phyloP scores from a whole-genome alignment of 1,284 basidiomycete genomes.

The Pulchroboletus neoregius region DNA sequence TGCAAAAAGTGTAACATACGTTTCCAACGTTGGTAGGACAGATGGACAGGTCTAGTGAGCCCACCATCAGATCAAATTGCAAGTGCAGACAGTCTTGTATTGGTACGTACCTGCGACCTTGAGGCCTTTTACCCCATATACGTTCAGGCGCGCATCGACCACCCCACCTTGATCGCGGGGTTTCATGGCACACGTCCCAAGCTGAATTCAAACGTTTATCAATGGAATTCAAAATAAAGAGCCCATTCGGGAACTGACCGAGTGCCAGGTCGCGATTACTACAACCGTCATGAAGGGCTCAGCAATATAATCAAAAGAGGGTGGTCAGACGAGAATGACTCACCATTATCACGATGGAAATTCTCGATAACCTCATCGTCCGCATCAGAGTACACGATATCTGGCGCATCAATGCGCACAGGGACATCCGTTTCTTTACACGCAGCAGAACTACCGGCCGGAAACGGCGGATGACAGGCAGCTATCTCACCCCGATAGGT shows the following conservation, averaged over 20 bases:
- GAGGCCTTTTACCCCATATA: constrained; percentile 29
- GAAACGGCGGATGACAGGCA: constrained; percentile 47
- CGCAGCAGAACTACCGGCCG: constrained; percentile 42
- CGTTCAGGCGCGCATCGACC: constrained; percentile 30
- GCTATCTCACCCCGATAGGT: constrained; percentile 51
- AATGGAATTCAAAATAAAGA: background rate
- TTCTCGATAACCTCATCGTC: constrained; percentile 53
- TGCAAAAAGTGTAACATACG: constrained; percentile 15
- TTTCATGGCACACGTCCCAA: constrained; percentile 35
- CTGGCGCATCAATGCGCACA: constrained; percentile 40
- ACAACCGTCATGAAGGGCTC: background rate
- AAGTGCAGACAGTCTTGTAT: background rate
- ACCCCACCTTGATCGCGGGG: constrained; percentile 24
- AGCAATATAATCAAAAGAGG: background rate
- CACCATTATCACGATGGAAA: constrained; percentile 36
- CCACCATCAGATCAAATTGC: background rate
- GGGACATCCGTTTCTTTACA: constrained; percentile 34
- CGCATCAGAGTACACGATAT: constrained; percentile 52
- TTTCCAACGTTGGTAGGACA: constrained; percentile 31
- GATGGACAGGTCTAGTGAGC: constrained; percentile 30
- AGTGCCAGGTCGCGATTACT: constrained; percentile 54
- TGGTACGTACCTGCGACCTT: constrained; percentile 29
- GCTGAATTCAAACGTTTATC: constrained; percentile 6
- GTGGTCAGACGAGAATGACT: constrained; percentile 1
- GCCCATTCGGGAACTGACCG: constrained; percentile 36